These are phyloP conservation scores for Blastobotrys ciferrii DNA, from an alignment of 1,139 yeast species.

Conservation along the genomic window DNA sequence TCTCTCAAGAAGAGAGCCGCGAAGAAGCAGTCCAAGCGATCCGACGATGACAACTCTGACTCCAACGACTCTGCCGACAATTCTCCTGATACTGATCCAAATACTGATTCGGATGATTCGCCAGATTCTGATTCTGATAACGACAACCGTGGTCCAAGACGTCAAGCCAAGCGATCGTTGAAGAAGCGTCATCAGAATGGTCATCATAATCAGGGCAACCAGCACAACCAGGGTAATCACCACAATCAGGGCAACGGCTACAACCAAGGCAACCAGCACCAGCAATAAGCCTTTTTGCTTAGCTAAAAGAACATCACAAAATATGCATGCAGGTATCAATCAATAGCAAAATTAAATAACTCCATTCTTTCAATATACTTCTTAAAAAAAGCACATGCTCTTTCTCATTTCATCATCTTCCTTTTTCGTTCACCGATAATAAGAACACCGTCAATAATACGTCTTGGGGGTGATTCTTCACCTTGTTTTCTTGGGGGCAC, in stretches of 20 bases:
- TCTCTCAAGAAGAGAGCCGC: neutral
- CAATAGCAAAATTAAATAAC: neutral
- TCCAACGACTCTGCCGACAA: neutral
- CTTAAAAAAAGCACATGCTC: too few species aligned
- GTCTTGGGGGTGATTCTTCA: too few species aligned
- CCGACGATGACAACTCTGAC: conserved; percentile 1
- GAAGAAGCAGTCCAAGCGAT: too few species aligned
- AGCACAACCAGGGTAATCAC: neutral
- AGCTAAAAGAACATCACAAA: too few species aligned
- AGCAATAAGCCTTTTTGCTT: too few species aligned
- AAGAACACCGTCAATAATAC: too few species aligned
- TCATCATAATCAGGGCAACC: neutral
- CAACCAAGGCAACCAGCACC: neutral
- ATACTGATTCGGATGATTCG: neutral
- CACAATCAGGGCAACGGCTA: neutral
- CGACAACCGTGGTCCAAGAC: neutral
- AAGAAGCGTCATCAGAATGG: neutral
- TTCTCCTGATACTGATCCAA: neutral
- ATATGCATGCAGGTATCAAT: too few species aligned
- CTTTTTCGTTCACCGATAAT: too few species aligned
- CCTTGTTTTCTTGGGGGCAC: too few species aligned
- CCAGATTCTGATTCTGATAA: neutral
- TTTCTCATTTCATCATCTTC: too few species aligned
- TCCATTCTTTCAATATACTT: too few species aligned
- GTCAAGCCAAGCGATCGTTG: neutral